Percentiles rank a stretch among this genome's conserved stretches.
These are phyloP conservation scores for Teratosphaeria pseudoeucalypti DNA, from an alignment of 2,329 filamentous ascomycete species.

Conservation along the genomic window DNA sequence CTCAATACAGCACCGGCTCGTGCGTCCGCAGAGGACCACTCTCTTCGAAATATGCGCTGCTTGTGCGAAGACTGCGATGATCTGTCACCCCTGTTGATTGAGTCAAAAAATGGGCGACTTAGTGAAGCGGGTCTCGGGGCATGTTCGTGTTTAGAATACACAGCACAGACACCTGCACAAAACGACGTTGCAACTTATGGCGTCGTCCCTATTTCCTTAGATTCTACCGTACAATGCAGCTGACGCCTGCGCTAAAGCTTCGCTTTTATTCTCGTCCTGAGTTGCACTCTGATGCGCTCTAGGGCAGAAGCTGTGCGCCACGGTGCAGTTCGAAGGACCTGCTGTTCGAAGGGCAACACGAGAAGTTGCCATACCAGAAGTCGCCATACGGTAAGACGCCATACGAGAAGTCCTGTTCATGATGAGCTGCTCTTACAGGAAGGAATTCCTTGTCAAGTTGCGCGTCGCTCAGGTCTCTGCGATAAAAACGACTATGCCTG, in stretches of 20 bases:
- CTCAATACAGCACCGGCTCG: not conserved
- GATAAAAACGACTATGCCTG: too few relatives aligned
- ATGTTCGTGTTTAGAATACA: not conserved
- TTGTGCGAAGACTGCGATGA: not conserved
- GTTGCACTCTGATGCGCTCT: too few relatives aligned
- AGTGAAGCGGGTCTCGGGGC: not conserved
- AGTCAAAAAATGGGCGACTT: not conserved
- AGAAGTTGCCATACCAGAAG: too few relatives aligned
- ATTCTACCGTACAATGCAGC: not conserved
- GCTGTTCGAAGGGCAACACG: too few relatives aligned
- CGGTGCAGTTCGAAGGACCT: not conserved
- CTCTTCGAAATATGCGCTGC: not conserved
- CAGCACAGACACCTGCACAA: not conserved
- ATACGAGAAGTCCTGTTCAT: too few relatives aligned
- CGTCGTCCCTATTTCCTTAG: not conserved
- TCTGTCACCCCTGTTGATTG: not conserved
- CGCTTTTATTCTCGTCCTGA: too few relatives aligned
- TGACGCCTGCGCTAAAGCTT: not conserved
- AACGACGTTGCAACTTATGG: not conserved
- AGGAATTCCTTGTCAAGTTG: too few relatives aligned
- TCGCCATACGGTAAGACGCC: too few relatives aligned
- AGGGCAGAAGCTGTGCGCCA: not conserved
- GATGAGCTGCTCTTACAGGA: too few relatives aligned
- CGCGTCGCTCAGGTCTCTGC: too few relatives aligned
- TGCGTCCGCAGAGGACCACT: not conserved